A percentile compares a stretch with the other conserved stretches of the same genome.
Evolutionary conservation across 768 basidiomycete genomes (phyloP).

Genomic region (Mrakia frigida): DNA sequence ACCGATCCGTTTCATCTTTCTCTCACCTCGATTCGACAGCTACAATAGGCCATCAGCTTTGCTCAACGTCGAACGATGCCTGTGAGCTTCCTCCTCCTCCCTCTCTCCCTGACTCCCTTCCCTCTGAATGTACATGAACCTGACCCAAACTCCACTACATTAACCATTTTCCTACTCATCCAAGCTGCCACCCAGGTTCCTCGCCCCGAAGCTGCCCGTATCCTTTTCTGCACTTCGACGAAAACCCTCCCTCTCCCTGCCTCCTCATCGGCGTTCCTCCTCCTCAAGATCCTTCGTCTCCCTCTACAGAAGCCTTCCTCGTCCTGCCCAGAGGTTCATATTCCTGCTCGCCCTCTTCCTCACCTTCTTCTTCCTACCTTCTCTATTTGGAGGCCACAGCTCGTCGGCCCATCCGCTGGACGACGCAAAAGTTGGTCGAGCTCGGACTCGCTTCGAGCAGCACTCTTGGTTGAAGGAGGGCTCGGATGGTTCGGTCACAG

Average conservation of each 20-base stretch:
- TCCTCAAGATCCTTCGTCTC: neutral
- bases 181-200: neutral
- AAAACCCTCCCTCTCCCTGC: too few species aligned
- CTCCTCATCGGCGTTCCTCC: neutral
- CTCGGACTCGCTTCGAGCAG: neutral
- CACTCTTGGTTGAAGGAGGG: neutral
- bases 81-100: neutral
- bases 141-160: too few species aligned
- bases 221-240: neutral
- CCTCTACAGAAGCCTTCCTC: neutral
- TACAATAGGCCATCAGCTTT: too few species aligned
- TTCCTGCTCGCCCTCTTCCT: neutral
- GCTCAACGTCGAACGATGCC: neutral
- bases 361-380: neutral
- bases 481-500: neutral
- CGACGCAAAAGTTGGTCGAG: too few species aligned
- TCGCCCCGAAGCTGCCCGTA: neutral
- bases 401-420: too few species aligned
- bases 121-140: too few species aligned
- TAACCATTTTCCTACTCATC: too few species aligned
- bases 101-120: too few species aligned
- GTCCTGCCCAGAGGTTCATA: neutral
- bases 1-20: too few species aligned
- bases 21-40: too few species aligned
- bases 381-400: neutral